Percentiles rank a stretch among this genome's conserved stretches.
Evolutionary conservation across 2,329 filamentous ascomycete genomes (phyloP).

Genomic region (Colletotrichum tropicale): DNA sequence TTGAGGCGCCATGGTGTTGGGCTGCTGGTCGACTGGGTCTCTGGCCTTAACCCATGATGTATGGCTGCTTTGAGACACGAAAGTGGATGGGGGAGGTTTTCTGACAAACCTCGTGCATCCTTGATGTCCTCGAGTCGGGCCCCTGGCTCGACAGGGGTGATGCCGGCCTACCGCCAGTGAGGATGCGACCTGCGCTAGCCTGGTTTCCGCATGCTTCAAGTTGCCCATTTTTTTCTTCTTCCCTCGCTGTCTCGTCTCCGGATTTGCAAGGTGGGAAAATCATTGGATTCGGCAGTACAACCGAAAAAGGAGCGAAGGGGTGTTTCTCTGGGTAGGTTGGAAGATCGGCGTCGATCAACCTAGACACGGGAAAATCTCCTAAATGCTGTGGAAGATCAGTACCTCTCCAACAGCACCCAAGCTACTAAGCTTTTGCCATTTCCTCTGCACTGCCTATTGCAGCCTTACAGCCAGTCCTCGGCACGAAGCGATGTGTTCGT

Average conservation of each 20-base stretch:
- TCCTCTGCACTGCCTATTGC: rapidly evolving
- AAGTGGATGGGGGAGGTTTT: background rate
- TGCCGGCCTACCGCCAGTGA: background rate
- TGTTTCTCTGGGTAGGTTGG: background rate
- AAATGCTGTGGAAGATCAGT: background rate
- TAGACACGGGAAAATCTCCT: background rate
- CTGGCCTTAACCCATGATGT: background rate
- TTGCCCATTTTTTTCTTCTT: background rate
- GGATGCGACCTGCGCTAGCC: background rate
- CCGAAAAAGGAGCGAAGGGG: background rate
- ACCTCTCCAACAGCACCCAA: background rate
- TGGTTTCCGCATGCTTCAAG: background rate
- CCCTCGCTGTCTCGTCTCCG: background rate
- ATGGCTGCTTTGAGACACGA: background rate
- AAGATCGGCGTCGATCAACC: background rate
- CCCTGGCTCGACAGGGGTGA: background rate
- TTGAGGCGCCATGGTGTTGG: background rate
- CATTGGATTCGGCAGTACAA: background rate
- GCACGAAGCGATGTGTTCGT: background rate
- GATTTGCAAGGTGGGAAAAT: background rate
- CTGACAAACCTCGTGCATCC: background rate
- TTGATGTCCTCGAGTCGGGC: background rate
- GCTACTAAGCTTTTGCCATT: background rate
- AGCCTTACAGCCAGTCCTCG: background rate
- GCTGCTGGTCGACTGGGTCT: background rate